Evolutionary conservation across 2,329 filamentous ascomycete species (phyloP), one percentile per base, ranked within the genome.

Genomic region (Penicillium sp.): DNA sequence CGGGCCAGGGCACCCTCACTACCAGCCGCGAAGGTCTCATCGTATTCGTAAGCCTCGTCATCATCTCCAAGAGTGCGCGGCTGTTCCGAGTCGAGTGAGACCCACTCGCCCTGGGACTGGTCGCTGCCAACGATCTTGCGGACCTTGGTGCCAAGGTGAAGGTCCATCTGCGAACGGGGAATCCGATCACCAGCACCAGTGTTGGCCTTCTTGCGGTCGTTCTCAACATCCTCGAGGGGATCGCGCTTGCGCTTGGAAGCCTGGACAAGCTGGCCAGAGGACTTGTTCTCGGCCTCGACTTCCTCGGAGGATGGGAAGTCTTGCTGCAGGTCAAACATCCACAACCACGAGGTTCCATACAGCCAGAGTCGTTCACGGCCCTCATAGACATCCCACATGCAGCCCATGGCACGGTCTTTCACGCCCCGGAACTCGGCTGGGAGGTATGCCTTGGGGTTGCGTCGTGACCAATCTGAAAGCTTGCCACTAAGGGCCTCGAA

Each of bases 281-380:
- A 56, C 46, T 69, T 63, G 29, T 58, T 59, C 39, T 70, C 63
- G 11, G 63, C 64, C 41, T 58, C 59, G 7, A 63, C 59, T 29
- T 69, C 69, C 24, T 72, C 74, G 3, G 73, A 67, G 10, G 74
- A 70, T 1, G 77, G 71, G 48, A 95, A 82, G 71, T 96, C 89
- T 67, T 84, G 83, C 21, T 84, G 84, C 29, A 96, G 78, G 72
- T 98, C 92, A 58, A 99, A 85, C 93, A 98, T 98, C 77, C 90
- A 92, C 24, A 99, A 75, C 83, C 92, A 98, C 1, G 85, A 87
- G 41, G 86, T 84, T 7, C 93, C 93, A 68, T 96, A 97, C 21
- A 98, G 77, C 91, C 93, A 98, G 8, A 93, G 76, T 14, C 93
- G 84, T 47, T 86, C 79, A n/a, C 77, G 76, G 8, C 64, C 63